Base-by-base conservation (phyloP, 75 land plant species). In the Cunninghamia lanceolata region DNA sequence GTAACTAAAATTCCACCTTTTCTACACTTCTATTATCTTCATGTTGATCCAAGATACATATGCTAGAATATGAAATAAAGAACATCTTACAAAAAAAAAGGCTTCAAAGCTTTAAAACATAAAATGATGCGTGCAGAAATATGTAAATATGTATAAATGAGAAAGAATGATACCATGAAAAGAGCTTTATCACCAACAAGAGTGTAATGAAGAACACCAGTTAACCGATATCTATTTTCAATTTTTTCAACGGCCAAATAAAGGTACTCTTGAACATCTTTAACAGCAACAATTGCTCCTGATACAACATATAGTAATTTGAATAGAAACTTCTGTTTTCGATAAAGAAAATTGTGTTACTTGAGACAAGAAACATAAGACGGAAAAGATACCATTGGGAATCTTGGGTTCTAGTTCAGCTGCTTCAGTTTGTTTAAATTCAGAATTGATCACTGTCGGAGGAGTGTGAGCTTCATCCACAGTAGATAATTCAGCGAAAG, bases 251-350 rank as follows among this genome's bases (percentile, higher is more conserved):
- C 96, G 21, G 96, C 86, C 84, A 97, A 43, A 88, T 97, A 97
- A 86, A 91, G 77, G 84, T 97, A 96, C 85, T 97, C 96, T n/a
- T 92, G 84, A 87, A 96, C 91, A 91, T 97, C 99, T 90, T 94
- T 90, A 52, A 97, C 87, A 53, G 99, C 98, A 85, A 97, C 92
- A 92, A 96, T 90, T n/a, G 96, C 90, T 85, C 99, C 99, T 97
- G 84, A 36, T 85, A 34, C 42, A 21, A 53, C 15, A 32, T 25
- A 32, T 42, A 38, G 47, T 32, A 32, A 74, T 38, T 52, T 82
- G 71, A 74, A n/a, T 32, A 83, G 7, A 46, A 39, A 9, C 63
- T 40, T 39, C n/a, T 42, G 56, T 87, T 79, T 46, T 17, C 56
- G 40, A 63, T 21, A 63, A 59, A 74, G 34, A 73, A 35, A 74